phyloP scores from a whole-genome alignment of 495 filamentous ascomycete species.

The Xanthoparmelia taractica region DNA sequence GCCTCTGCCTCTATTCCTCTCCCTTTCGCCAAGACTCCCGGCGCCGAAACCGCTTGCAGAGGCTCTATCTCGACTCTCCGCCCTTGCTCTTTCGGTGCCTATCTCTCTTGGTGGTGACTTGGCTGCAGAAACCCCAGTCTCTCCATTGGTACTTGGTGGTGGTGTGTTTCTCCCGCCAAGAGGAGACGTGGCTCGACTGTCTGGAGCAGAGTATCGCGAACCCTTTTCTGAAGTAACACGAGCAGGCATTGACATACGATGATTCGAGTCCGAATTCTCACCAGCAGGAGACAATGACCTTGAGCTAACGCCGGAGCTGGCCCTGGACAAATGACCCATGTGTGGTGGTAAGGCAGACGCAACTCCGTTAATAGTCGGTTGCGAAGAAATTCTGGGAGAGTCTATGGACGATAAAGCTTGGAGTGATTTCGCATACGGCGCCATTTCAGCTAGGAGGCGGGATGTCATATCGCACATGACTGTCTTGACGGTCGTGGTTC shows the following conservation, averaged over 20 bases:
- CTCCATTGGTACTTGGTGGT: slow-evolving; percentile 64
- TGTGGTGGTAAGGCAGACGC: slow-evolving; percentile 16
- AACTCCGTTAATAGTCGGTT: slow-evolving; percentile 15
- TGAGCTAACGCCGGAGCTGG: slow-evolving; percentile 14
- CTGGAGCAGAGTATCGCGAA: slow-evolving; percentile 45
- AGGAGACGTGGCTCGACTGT: slow-evolving; percentile 41
- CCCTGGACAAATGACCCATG: slow-evolving; percentile 10
- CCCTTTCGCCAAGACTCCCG: slow-evolving; percentile 61
- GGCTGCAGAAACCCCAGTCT: neutral
- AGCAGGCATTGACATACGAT: slow-evolving; percentile 77
- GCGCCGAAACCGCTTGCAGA: slow-evolving; percentile 80
- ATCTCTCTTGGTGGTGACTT: slow-evolving; percentile 16
- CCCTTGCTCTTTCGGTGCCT: slow-evolving; percentile 29
- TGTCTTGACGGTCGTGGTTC: slow-evolving; percentile 86
- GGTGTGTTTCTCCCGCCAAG: slow-evolving; percentile 44
- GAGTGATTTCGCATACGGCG: slow-evolving; percentile 73
- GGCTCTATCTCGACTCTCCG: slow-evolving; percentile 64
- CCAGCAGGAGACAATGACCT: slow-evolving; percentile 19
- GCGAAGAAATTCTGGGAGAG: slow-evolving; percentile 51
- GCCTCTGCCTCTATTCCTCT: slow-evolving; percentile 74
- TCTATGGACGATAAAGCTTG: slow-evolving; percentile 74
- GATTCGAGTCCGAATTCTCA: slow-evolving; percentile 21
- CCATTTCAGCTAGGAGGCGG: slow-evolving; percentile 76
- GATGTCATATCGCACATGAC: slow-evolving; percentile 89
- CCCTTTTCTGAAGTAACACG: slow-evolving; percentile 48